These are phyloP conservation scores for Mrakia frigida DNA, from an alignment of 768 basidiomycete species.

Conservation along the genomic window DNA sequence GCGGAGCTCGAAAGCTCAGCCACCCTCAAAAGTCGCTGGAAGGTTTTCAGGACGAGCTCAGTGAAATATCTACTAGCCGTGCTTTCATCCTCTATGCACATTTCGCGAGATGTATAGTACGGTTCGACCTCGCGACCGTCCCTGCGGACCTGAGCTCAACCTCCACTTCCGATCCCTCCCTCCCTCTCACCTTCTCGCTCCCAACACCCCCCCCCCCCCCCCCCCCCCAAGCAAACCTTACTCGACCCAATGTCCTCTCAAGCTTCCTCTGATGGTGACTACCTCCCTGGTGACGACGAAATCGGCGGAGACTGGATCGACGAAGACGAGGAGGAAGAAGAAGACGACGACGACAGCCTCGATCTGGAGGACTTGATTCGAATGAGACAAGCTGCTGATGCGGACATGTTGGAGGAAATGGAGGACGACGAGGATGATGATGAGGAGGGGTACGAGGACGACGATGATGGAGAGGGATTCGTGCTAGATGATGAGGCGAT, in stretches of 20 bases:
- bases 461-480: not conserved
- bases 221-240: no score
- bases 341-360: not conserved
- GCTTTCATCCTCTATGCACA: no score
- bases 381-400: not conserved
- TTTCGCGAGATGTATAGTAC: no score
- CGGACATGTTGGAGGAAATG: not conserved
- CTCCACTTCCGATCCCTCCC: no score
- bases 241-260: not conserved
- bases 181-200: no score
- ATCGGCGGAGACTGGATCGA: not conserved
- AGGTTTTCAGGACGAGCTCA: no score
- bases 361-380: constrained; percentile 6
- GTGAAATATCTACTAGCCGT: no score
- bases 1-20: no score
- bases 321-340: constrained; percentile 2
- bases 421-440: constrained; percentile 11
- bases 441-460: not conserved
- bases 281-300: not conserved
- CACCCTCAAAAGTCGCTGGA: no score
- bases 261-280: not conserved
- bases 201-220: no score
- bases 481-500: constrained; percentile 1
- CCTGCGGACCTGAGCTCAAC: no score
- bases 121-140: no score